A percentile compares a stretch with the other conserved stretches of the same genome.
These are phyloP conservation scores for Ormosia semicastrata DNA, from an alignment of 306 rosid species.

Conservation along the genomic window DNA sequence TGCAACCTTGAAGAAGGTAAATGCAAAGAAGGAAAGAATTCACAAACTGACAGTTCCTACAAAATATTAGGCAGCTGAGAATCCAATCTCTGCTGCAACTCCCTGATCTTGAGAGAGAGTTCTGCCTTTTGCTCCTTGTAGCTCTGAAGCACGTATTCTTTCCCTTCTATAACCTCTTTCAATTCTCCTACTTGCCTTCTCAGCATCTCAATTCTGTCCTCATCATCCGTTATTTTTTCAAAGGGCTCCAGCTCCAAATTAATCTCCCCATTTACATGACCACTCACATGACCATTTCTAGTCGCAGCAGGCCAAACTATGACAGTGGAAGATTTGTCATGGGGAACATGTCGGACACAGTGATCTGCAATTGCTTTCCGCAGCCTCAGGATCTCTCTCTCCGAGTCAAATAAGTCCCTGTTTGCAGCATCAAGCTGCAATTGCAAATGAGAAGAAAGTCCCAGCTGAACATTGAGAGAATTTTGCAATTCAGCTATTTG, in stretches of 20 bases:
- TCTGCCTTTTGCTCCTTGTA: slow-evolving; percentile 86
- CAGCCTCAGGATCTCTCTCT: slow-evolving; percentile 82
- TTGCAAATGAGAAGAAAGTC: slow-evolving; percentile 76
- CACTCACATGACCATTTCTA: slow-evolving; percentile 51
- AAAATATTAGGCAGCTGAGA: slow-evolving; percentile 89
- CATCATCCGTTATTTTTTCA: slow-evolving; percentile 55
- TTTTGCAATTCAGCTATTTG: slow-evolving; percentile 80
- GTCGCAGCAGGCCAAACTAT: slow-evolving; percentile 48
- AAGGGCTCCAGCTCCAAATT: slow-evolving; percentile 36
- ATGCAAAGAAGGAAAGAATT: slow-evolving; percentile 44
- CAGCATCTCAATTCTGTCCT: slow-evolving; percentile 72
- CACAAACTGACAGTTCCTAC: slow-evolving; percentile 68
- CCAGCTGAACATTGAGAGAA: slow-evolving; percentile 63
- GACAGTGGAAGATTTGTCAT: slow-evolving; percentile 45
- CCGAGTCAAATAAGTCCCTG: slow-evolving; percentile 68
- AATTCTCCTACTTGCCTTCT: slow-evolving; percentile 83
- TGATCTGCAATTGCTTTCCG: slow-evolving; percentile 91
- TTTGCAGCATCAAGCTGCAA: slow-evolving; percentile 74
- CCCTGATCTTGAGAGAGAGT: slow-evolving; percentile 68
- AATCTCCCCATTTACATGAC: slow-evolving; percentile 50
- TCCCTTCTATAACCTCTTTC: slow-evolving; percentile 88
- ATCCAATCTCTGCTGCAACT: slow-evolving; percentile 84
- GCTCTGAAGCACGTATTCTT: slow-evolving; percentile 80
- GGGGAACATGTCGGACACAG: slow-evolving; percentile 61
- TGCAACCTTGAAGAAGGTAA: neutral